Conservation (phyloP, 2,329 filamentous ascomycete species). For the Periconia sp. region DNA sequence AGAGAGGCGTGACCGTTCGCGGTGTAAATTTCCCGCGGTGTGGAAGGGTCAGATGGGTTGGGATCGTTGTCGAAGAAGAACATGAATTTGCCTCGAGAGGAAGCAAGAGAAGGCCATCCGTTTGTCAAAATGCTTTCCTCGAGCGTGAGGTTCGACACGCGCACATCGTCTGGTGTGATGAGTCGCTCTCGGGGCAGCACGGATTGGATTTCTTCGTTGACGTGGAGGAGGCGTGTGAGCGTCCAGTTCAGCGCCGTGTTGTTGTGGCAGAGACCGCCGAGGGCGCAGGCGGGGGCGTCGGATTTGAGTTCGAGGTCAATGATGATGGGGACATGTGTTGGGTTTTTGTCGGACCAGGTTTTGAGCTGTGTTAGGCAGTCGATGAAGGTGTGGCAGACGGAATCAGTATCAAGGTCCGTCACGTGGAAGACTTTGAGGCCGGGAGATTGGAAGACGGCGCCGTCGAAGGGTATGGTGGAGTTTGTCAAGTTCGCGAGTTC, state of each 20-base stretch:
- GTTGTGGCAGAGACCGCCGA: slow-evolving; percentile 43
- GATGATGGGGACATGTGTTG: slow-evolving; percentile 49
- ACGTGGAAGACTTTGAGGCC: slow-evolving; percentile 56
- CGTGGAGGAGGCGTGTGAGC: slow-evolving; percentile 44
- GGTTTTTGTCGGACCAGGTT: slow-evolving; percentile 49
- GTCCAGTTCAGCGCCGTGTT: slow-evolving; percentile 48
- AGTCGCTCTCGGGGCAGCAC: slow-evolving; percentile 46
- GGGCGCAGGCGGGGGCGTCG: slow-evolving; percentile 35
- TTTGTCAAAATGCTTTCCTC: slow-evolving; percentile 50
- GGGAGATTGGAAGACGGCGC: slow-evolving; percentile 43
- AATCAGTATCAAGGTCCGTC: slow-evolving; percentile 52
- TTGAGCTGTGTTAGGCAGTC: slow-evolving; percentile 49
- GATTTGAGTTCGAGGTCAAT: slow-evolving; percentile 56
- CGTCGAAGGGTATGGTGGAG: slow-evolving; percentile 42
- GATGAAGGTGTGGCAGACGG: slow-evolving; percentile 51
- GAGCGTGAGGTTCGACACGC: slow-evolving; percentile 45
- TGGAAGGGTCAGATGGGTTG: slow-evolving; percentile 28
- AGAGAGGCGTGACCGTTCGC: slow-evolving; percentile 35
- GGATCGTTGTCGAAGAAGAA: slow-evolving; percentile 57
- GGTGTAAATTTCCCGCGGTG: slow-evolving; percentile 44
- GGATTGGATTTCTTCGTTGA: slow-evolving; percentile 52
- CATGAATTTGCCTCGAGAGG: slow-evolving; percentile 49
- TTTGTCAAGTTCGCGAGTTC: slow-evolving; percentile 45
- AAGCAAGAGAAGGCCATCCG: slow-evolving; percentile 53
- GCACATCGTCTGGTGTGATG: slow-evolving; percentile 52